Conservation (phyloP, 306 rosid genomes). For the Morella rubra region DNA sequence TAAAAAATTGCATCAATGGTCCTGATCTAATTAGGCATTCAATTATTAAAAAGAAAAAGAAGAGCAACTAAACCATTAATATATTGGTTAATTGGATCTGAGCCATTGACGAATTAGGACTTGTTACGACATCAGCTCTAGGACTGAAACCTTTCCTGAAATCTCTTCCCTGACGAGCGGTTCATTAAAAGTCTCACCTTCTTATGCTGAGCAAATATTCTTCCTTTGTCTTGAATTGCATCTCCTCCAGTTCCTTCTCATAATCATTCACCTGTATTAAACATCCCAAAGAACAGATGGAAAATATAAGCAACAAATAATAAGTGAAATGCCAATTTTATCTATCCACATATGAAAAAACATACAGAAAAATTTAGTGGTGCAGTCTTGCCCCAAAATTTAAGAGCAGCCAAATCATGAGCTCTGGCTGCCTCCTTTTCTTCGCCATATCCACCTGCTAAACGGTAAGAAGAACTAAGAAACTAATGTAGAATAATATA, state of each 20-base stretch:
- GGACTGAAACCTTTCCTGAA: too few species aligned
- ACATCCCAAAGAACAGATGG: neutral
- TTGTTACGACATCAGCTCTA: too few species aligned
- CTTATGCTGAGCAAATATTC: conserved; percentile 22
- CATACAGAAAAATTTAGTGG: conserved; percentile 43
- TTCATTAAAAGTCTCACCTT: conserved; percentile 6
- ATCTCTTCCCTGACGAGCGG: too few species aligned
- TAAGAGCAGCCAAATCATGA: conserved; percentile 43
- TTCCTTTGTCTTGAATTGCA: conserved; percentile 11
- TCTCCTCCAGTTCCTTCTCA: conserved; percentile 20
- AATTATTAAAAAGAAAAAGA: too few species aligned
- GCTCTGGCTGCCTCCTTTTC: conserved; percentile 46
- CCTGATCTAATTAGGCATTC: too few species aligned
- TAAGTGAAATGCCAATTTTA: too few species aligned
- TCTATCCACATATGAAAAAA: neutral
- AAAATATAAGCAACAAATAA: too few species aligned
- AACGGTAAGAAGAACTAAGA: neutral
- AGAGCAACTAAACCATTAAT: too few species aligned
- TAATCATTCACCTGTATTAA: conserved; percentile 12
- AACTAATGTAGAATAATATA: neutral
- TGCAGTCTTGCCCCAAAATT: conserved; percentile 37
- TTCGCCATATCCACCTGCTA: conserved; percentile 26
- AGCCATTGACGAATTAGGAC: too few species aligned
- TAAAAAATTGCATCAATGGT: too few species aligned
- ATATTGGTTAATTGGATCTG: too few species aligned